Percentiles rank a stretch among this genome's conserved stretches.
These are phyloP conservation scores for Metarhizium album DNA, from an alignment of 2,329 filamentous ascomycete genomes.

Conservation along the genomic window DNA sequence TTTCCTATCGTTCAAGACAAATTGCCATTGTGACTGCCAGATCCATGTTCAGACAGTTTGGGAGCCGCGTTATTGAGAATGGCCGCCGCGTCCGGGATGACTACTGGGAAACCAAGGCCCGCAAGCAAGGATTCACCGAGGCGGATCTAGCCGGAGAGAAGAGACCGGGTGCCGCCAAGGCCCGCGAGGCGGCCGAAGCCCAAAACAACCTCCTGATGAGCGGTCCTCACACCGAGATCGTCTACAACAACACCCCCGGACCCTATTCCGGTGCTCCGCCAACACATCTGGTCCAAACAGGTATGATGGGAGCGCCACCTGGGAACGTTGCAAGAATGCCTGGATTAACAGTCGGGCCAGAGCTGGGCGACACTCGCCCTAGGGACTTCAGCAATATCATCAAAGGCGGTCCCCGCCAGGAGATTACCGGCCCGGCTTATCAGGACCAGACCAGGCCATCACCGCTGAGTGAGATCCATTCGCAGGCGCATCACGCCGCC, in stretches of 20 bases:
- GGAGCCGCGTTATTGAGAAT: constrained; percentile 82
- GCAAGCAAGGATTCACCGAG: constrained; percentile 96
- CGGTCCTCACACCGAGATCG: constrained; percentile 71
- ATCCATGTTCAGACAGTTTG: constrained; percentile 98
- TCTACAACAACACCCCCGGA: constrained; percentile 66
- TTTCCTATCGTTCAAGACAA: constrained; percentile 95
- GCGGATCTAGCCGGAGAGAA: constrained; percentile 94
- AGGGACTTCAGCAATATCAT: constrained; percentile 74
- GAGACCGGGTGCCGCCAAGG: constrained; percentile 81
- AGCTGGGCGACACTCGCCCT: constrained; percentile 64
- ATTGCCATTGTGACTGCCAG: constrained; percentile 96
- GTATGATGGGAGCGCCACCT: constrained; percentile 54
- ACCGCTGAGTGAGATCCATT: constrained; percentile 66
- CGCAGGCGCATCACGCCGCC: constrained; percentile 77
- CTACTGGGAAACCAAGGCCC: constrained; percentile 96
- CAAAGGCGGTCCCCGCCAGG: constrained; percentile 73
- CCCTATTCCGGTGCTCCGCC: constrained; percentile 57
- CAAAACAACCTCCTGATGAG: constrained; percentile 50
- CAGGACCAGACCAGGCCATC: constrained; percentile 75
- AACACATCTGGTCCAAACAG: constrained; percentile 59
- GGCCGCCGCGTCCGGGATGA: constrained; percentile 90
- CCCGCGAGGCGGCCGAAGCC: constrained; percentile 70
- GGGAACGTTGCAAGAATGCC: constrained; percentile 63
- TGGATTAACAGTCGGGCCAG: constrained; percentile 73
- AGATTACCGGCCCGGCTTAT: constrained; percentile 78